These are phyloP conservation scores for Phytophthora sp. DNA, from an alignment of 352 stramenopile genomes.

Conservation along the genomic window DNA sequence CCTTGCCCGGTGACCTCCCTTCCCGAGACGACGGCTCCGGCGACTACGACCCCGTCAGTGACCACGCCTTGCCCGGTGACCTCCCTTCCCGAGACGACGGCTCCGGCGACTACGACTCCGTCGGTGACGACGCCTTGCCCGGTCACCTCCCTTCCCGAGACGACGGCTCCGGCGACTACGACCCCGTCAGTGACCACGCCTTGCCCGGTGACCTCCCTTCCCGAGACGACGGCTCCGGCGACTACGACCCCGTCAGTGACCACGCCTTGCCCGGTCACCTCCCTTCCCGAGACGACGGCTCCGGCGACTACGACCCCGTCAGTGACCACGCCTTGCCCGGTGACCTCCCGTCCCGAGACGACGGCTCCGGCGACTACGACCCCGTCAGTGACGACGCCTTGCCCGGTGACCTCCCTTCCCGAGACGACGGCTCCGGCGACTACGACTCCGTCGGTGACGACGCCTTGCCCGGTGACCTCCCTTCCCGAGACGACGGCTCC, in stretches of 20 bases:
- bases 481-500: conserved; percentile 4
- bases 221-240: not conserved
- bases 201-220: conserved; percentile 2
- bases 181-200: not conserved
- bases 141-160: conserved; percentile 13
- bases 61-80: conserved; percentile 1
- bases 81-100: conserved; percentile 6
- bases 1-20: conserved; percentile 13
- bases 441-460: not conserved
- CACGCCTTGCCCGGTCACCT: conserved; percentile 1
- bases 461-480: conserved; percentile 5
- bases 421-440: not conserved
- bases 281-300: not conserved
- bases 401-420: conserved; percentile 2
- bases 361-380: not conserved
- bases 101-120: not conserved
- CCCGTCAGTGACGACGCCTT: not conserved
- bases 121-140: conserved; percentile 9
- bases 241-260: conserved; percentile 1
- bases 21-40: not conserved
- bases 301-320: not conserved
- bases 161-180: not conserved
- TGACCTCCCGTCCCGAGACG: conserved; percentile 3
- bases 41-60: not conserved
- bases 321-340: not conserved